A percentile compares a stretch with the other conserved stretches of the same genome.
Evolutionary conservation across 2,329 filamentous ascomycete species (phyloP).

Genomic region (Neurospora sp.): DNA sequence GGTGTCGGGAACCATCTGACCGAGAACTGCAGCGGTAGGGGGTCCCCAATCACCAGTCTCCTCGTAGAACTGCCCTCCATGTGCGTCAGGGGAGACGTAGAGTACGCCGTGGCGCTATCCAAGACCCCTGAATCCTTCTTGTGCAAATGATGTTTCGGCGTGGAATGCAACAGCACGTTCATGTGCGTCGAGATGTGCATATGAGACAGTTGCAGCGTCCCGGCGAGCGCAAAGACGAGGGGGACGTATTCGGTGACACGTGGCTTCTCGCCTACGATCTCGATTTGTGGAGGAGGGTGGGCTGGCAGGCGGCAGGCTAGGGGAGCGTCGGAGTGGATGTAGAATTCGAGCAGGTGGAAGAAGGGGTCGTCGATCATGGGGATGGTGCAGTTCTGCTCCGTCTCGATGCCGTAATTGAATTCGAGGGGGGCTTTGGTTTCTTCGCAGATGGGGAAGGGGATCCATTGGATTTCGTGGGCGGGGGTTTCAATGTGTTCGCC

Average conservation of each 20-base stretch:
- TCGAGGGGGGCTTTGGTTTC: conserved; percentile 77
- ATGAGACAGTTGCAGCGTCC: conserved; percentile 79
- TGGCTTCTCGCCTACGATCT: conserved; percentile 41
- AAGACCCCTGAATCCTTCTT: conserved; percentile 66
- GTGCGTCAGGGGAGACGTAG: conserved; percentile 60
- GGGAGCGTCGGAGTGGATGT: conserved; percentile 93
- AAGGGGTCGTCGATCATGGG: conserved; percentile 66
- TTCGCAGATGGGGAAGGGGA: conserved; percentile 82
- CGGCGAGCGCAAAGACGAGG: conserved; percentile 78
- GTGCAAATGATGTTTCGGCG: conserved; percentile 50
- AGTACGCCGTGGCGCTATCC: conserved; percentile 82
- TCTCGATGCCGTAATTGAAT: conserved; percentile 74
- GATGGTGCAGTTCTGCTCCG: conserved; percentile 77
- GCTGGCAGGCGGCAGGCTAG: conserved; percentile 83
- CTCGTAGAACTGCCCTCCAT: conserved; percentile 40
- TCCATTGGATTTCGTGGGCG: conserved; percentile 80
- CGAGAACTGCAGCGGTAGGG: conserved; percentile 66
- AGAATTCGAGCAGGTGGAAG: conserved; percentile 91
- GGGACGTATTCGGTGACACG: conserved; percentile 60
- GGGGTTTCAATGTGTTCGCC: conserved; percentile 81
- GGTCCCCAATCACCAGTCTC: conserved; percentile 80
- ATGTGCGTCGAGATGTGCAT: conserved; percentile 83
- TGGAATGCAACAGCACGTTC: conserved; percentile 75
- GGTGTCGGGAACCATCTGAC: conserved; percentile 82
- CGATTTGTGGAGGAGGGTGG: conserved; percentile 51